These are phyloP conservation scores for Daldinia bambusicola DNA, from an alignment of 495 filamentous ascomycete genomes.

Conservation along the genomic window DNA sequence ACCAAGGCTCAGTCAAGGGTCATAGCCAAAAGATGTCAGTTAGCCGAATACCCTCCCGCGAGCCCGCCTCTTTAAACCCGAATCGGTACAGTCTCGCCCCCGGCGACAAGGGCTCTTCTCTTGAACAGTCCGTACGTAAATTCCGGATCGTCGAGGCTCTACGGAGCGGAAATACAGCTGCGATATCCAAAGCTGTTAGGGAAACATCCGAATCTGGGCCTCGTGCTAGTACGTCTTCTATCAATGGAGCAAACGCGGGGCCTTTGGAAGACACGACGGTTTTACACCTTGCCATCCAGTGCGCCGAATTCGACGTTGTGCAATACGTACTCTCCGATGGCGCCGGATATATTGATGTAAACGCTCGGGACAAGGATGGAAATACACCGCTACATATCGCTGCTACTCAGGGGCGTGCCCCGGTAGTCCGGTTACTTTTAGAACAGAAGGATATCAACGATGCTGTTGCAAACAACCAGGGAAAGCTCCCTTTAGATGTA, in stretches of 20 bases:
- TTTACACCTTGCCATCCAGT: conserved; percentile 95
- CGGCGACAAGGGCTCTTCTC: conserved; percentile 63
- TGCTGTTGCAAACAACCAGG: conserved; percentile 86
- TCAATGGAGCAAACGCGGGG: conserved; percentile 56
- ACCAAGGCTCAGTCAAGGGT: conserved; percentile 49
- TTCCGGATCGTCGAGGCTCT: conserved; percentile 95
- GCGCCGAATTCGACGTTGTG: conserved; percentile 93
- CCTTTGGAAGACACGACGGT: conserved; percentile 83
- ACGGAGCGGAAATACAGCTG: conserved; percentile 86
- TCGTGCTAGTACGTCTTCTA: conserved; percentile 64
- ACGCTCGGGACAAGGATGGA: conserved; percentile 88
- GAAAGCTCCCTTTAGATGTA: conserved; percentile 86
- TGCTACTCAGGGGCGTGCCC: conserved; percentile 78
- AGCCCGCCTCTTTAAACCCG: conserved; percentile 35
- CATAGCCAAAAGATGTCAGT: conserved; percentile 58
- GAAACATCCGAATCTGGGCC: conserved; percentile 65
- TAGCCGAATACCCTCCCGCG: conserved; percentile 51
- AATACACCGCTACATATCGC: conserved; percentile 94
- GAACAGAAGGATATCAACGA: conserved; percentile 86
- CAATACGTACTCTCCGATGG: conserved; percentile 88
- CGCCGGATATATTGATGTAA: conserved; percentile 76
- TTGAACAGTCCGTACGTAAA: conserved; percentile 93
- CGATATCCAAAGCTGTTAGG: conserved; percentile 87
- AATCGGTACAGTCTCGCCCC: conserved; percentile 45
- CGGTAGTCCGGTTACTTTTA: conserved; percentile 82